Conservation (phyloP, 345 rosid species). For the Syzygium aromaticum region DNA sequence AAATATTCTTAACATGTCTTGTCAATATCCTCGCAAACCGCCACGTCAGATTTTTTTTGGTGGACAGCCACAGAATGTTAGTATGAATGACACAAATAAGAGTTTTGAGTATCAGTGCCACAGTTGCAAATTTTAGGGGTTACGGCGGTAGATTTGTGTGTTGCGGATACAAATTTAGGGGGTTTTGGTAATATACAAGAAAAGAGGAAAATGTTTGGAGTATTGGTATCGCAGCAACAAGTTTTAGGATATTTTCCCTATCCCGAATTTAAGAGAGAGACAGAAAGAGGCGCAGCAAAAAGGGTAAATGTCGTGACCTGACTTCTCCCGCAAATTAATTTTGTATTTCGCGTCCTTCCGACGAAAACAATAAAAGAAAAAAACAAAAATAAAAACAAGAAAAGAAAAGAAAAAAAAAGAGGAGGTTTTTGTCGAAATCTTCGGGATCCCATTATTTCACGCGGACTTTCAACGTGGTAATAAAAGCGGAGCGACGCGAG, state of each 20-base stretch:
- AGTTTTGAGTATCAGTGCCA: accelerated
- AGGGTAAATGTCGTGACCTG: background rate
- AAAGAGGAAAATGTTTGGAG: too few relatives aligned
- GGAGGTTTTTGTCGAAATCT: background rate
- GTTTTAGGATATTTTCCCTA: background rate
- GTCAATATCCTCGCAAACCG: accelerated
- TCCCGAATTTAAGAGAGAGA: background rate
- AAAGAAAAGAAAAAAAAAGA: accelerated
- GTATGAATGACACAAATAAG: too few relatives aligned
- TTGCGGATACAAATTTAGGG: background rate
- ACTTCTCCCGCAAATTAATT: background rate
- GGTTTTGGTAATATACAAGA: background rate
- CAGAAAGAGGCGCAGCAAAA: background rate
- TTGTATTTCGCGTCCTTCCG: background rate
- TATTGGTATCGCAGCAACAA: background rate
- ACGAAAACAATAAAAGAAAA: background rate
- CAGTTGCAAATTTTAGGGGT: too few relatives aligned
- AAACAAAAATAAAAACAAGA: background rate
- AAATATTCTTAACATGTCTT: too few relatives aligned
- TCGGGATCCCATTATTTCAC: background rate
- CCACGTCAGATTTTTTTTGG: background rate
- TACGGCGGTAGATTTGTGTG: too few relatives aligned
- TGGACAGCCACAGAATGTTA: too few relatives aligned
- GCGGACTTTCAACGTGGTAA: background rate
- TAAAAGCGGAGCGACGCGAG: background rate